phyloP scores from a whole-genome alignment of 257 asterid species.

The Nicotiana noctiflora region DNA sequence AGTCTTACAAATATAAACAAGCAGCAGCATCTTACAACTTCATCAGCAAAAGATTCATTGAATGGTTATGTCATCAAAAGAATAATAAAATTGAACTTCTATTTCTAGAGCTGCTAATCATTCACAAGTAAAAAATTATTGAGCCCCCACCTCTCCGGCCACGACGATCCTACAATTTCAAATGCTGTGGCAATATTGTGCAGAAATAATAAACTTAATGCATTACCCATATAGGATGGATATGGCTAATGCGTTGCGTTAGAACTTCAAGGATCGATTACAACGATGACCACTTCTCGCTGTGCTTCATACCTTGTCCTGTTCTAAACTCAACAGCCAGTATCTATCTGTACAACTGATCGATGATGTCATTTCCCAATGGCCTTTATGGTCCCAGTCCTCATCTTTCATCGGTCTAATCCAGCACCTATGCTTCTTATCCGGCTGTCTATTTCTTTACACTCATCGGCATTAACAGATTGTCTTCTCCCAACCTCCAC shows the following conservation, averaged over 20 bases:
- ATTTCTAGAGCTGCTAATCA: constrained; percentile 3
- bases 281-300: constrained; percentile 7
- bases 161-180: not conserved
- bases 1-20: not conserved
- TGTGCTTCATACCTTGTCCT: constrained; percentile 11
- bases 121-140: not conserved
- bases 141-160: not conserved
- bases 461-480: constrained; percentile 18
- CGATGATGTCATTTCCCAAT: constrained; percentile 15
- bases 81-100: not conserved
- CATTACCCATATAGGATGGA: not conserved
- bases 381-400: constrained; percentile 16
- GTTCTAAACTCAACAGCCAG: not conserved
- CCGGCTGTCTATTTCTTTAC: constrained; percentile 23
- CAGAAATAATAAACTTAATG: not conserved
- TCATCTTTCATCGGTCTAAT: constrained; percentile 27
- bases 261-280: not conserved
- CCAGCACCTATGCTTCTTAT: constrained; percentile 22
- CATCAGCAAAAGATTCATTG: not conserved
- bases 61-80: not conserved
- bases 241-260: too few relatives aligned
- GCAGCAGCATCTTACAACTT: not conserved
- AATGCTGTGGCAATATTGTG: not conserved
- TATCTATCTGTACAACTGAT: constrained; percentile 7
- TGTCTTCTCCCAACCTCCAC: constrained; percentile 28